These are phyloP conservation scores for Mortierella sp. DNA, from an alignment of 371 early-diverging fungal species.

Conservation along the genomic window DNA sequence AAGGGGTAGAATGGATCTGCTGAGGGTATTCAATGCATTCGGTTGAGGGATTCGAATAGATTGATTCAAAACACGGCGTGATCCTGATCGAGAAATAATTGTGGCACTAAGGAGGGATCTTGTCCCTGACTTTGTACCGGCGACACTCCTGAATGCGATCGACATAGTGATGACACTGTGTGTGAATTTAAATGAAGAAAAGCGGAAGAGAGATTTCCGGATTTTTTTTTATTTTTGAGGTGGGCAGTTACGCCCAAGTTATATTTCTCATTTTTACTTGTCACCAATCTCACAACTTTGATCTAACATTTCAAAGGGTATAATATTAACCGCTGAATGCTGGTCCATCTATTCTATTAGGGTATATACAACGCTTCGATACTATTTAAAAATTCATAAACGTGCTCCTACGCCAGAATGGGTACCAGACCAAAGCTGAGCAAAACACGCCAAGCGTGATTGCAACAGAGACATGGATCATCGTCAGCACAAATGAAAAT, in stretches of 20 bases:
- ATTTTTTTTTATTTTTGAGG: background rate
- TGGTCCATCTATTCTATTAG: background rate
- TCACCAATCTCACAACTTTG: too few relatives aligned
- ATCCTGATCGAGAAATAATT: background rate
- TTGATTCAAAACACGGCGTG: slow-evolving; percentile 5
- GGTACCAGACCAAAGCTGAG: slow-evolving; percentile 68
- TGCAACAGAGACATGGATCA: slow-evolving; percentile 63
- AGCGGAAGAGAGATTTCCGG: background rate
- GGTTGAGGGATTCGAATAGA: slow-evolving; percentile 17
- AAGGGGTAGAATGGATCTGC: slow-evolving; percentile 6
- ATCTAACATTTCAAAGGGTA: too few relatives aligned
- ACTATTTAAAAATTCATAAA: slow-evolving; percentile 69
- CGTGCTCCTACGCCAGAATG: slow-evolving; percentile 66
- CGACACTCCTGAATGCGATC: slow-evolving; percentile 20
- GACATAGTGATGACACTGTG: slow-evolving; percentile 13
- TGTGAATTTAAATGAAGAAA: background rate
- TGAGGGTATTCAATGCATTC: background rate
- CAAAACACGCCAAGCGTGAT: slow-evolving; percentile 72
- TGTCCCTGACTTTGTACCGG: slow-evolving; percentile 4
- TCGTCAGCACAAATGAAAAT: slow-evolving; percentile 63
- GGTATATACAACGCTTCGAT: background rate
- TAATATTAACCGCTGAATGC: background rate
- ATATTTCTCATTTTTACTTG: too few relatives aligned
- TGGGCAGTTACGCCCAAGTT: too few relatives aligned
- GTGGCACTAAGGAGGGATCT: background rate